Base-by-base conservation (phyloP, 2,329 filamentous ascomycete genomes). In the Fusarium graminum region DNA sequence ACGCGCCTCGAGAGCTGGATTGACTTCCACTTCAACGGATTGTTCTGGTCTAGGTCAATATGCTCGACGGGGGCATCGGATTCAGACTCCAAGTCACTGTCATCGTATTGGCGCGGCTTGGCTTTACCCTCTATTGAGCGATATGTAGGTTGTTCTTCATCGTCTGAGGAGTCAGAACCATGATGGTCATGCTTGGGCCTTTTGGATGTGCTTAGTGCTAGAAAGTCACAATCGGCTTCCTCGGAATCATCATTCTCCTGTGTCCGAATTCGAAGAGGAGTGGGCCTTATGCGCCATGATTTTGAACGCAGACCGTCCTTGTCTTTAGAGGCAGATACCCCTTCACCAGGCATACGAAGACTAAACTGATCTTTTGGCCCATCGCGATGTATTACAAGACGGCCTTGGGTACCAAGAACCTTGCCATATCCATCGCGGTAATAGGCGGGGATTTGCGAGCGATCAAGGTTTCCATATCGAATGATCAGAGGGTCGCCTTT, bases 401-500 rank as follows among this genome's bases (percentile, higher is more conserved):
- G 81, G 3, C 80, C 79, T 2, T 81, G 75, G 0, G 90, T 80
- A 0, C 94, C 94, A 13, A 98, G 76, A 2, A 97, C 81, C 57
- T 83, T 84, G 4, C 93, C 93, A 54, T 82, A 81, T 14, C 93
- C 92, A 62, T 81, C 80, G 7, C 92, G 88, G 62, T 84, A 84
- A 74, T 96, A 97, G 4, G 78, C 72, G 0, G 93, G 93, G 12
- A 96, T 79, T 52, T 85, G 86, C 66, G 91, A 91, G 34, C 86
- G 87, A 74, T 97, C 88, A 38, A 91, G 83, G 28, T 86, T 85
- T 3, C 92, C 92, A 75, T 94, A 97, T 26, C 85, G 85, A 42
- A 90, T 77, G 67, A 95, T 93, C 45, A 93, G 84, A 6, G 84
- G 81, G 72, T 98, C 94, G 0, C 94, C 94, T 72, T 88, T 88